phyloP scores from a whole-genome alignment of 257 asterid species.

The Marsdenia floribunda region DNA sequence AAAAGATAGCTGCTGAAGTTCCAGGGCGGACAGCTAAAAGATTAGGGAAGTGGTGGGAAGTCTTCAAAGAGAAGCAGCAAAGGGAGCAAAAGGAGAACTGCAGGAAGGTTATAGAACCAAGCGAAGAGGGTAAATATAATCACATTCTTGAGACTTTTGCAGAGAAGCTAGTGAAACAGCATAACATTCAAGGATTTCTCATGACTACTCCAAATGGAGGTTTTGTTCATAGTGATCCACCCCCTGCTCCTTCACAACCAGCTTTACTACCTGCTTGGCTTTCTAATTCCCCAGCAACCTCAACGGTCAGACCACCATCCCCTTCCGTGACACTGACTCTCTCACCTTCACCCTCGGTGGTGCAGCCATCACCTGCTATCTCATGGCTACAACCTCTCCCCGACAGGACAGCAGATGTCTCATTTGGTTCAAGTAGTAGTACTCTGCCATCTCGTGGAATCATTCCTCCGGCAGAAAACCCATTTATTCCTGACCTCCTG shows the following conservation, averaged over 20 bases:
- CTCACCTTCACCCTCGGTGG: slow-evolving; percentile 40
- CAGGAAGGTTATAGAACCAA: slow-evolving; percentile 23
- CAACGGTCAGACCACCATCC: slow-evolving; percentile 34
- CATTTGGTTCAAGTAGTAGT: slow-evolving; percentile 19
- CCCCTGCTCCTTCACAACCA: slow-evolving; percentile 28
- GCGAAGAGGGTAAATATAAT: slow-evolving; percentile 57
- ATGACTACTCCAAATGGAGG: slow-evolving; percentile 59
- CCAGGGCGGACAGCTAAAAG: slow-evolving; percentile 68
- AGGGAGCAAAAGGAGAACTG: slow-evolving; percentile 39
- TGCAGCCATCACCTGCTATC: slow-evolving; percentile 33
- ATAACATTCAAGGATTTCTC: slow-evolving; percentile 15
- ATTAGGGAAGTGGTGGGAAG: slow-evolving; percentile 78
- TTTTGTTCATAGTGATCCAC: slow-evolving; percentile 32
- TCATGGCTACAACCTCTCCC: slow-evolving; percentile 46
- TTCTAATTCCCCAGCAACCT: slow-evolving; percentile 51
- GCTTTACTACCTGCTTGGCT: slow-evolving; percentile 70
- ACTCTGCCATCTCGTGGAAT: slow-evolving; percentile 30
- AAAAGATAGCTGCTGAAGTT: slow-evolving; percentile 66
- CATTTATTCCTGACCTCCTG: slow-evolving; percentile 41
- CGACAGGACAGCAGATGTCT: slow-evolving; percentile 15
- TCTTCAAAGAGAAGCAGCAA: slow-evolving; percentile 45
- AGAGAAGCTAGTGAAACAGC: slow-evolving; percentile 50
- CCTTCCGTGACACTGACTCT: background rate
- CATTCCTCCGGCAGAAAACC: slow-evolving; percentile 31
- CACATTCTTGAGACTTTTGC: slow-evolving; percentile 51